These are phyloP conservation scores for Euphrasia confusa DNA, from an alignment of 257 asterid genomes.

Conservation along the genomic window DNA sequence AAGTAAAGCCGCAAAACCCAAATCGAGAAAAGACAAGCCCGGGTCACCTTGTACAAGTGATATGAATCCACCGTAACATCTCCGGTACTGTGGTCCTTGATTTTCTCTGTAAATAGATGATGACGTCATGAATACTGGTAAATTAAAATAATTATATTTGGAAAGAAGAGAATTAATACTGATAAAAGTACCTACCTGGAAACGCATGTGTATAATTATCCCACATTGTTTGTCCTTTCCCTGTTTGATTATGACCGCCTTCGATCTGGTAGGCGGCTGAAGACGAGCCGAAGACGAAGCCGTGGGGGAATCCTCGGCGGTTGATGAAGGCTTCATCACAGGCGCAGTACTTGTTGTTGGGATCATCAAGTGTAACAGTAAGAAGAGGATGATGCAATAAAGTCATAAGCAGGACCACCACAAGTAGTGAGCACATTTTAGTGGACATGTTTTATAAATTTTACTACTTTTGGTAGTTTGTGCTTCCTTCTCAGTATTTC, in stretches of 20 bases:
- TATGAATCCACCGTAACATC: conserved; percentile 41
- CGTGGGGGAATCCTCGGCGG: conserved; percentile 23
- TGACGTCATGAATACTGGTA: no score
- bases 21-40: no score
- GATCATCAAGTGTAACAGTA: conserved; percentile 6
- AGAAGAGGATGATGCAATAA: conserved; percentile 1
- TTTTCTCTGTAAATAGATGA: conserved; percentile 22
- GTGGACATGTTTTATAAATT: no score
- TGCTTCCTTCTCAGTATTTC: no score
- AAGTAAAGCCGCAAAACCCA: no score
- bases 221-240: conserved; percentile 30
- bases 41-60: conserved; percentile 33
- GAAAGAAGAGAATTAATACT: no score
- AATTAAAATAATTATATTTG: no score
- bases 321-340: conserved; percentile 12
- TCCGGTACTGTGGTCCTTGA: conserved; percentile 27
- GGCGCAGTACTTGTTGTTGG: background rate
- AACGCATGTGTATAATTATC: conserved; percentile 31
- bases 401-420: no score
- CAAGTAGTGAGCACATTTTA: no score
- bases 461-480: no score
- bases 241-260: conserved; percentile 25
- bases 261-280: conserved; percentile 23
- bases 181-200: conserved; percentile 15
- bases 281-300: conserved; percentile 18